phyloP scores from a whole-genome alignment of 164 flowering plant genomes.

The Berberis vulgaris region DNA sequence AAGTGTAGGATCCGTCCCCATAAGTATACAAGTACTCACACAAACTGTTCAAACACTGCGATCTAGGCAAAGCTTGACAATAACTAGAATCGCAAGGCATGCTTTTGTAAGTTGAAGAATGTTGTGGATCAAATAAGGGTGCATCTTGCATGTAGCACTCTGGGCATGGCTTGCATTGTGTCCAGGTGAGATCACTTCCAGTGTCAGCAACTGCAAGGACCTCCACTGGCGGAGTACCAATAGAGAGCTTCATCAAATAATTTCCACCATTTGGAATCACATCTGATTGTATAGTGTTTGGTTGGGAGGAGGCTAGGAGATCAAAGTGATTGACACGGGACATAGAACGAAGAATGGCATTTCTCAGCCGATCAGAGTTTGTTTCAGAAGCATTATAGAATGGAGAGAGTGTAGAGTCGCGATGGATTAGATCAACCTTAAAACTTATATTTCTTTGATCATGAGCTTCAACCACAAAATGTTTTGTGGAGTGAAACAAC shows the following conservation, averaged over 20 bases:
- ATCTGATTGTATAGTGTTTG: neutral
- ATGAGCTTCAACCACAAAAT: too few relatives aligned
- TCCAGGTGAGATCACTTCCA: constrained; percentile 35
- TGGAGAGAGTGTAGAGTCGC: constrained; percentile 34
- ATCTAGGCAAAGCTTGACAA: constrained; percentile 17
- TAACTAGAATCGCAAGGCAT: constrained; percentile 22
- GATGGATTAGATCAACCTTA: constrained; percentile 26
- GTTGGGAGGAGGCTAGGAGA: neutral
- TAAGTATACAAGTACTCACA: constrained; percentile 25
- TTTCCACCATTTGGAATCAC: constrained; percentile 6
- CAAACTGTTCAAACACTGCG: neutral
- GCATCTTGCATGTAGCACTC: constrained; percentile 17
- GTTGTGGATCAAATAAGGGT: constrained; percentile 23
- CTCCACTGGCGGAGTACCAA: constrained; percentile 18
- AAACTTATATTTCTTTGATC: constrained; percentile 11
- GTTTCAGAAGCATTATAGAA: constrained; percentile 19
- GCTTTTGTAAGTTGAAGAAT: constrained; percentile 27
- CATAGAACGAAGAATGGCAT: constrained; percentile 21
- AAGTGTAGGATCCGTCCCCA: constrained; percentile 29
- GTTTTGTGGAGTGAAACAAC: too few relatives aligned
- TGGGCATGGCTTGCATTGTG: constrained; percentile 31
- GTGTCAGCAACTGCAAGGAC: constrained; percentile 20
- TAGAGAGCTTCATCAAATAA: constrained; percentile 18
- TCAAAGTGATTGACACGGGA: constrained; percentile 10
- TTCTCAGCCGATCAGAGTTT: constrained; percentile 7